Evolutionary conservation across 208 protist genomes (phyloP).

Genomic region (Leishmania turanica): DNA sequence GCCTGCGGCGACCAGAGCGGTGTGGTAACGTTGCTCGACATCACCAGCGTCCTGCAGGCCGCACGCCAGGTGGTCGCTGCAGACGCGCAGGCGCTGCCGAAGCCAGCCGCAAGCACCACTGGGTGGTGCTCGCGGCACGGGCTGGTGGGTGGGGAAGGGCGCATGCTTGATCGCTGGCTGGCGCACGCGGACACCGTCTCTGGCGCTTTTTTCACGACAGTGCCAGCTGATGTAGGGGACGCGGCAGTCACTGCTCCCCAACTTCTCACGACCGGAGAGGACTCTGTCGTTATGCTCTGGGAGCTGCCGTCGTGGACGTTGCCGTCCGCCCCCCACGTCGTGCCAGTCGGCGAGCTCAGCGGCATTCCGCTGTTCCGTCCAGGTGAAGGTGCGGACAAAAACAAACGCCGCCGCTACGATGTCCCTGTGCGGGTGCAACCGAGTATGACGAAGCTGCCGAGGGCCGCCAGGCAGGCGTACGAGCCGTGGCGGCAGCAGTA

Average conservation of each 20-base stretch:
- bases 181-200: conserved; percentile 62
- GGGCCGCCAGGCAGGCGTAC: conserved; percentile 17
- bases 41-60: conserved; percentile 34
- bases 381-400: not conserved
- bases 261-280: conserved; percentile 28
- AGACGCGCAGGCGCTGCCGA: not conserved
- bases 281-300: conserved; percentile 18
- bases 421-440: conserved; percentile 3
- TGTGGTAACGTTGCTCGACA: conserved; percentile 59
- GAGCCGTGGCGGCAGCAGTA: conserved; percentile 23
- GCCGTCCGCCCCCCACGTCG: not conserved
- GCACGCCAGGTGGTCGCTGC: conserved; percentile 12
- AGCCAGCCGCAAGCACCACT: not conserved
- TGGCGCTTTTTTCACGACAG: conserved; percentile 26
- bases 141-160: conserved; percentile 28
- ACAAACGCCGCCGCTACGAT: not conserved
- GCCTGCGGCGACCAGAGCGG: conserved; percentile 59
- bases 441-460: conserved; percentile 9
- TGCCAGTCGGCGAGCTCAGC: not conserved
- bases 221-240: not conserved
- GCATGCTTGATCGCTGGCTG: conserved; percentile 75
- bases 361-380: conserved; percentile 3
- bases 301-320: conserved; percentile 8
- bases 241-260: not conserved
- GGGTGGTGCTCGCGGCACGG: not conserved